Evolutionary conservation across 2,329 filamentous ascomycete species (phyloP).

Genomic region (Colletotrichum liaoningense): DNA sequence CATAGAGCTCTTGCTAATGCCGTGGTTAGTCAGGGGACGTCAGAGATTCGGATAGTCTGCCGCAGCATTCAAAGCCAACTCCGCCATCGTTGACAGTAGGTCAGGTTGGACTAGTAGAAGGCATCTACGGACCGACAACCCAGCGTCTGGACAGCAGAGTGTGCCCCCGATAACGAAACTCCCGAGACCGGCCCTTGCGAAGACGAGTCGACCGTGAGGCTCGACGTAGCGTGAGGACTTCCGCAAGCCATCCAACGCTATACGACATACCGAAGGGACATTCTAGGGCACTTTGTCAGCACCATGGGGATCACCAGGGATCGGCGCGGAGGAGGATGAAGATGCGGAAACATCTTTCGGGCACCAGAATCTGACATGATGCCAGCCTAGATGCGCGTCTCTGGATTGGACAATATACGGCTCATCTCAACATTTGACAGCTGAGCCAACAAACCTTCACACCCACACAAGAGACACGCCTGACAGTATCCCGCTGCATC

Average conservation of each 20-base stretch:
- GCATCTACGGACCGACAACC: background rate
- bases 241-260: background rate
- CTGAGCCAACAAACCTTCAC: background rate
- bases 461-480: background rate
- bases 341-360: background rate
- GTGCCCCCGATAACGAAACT: background rate
- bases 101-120: background rate
- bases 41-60: background rate
- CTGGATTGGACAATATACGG: background rate
- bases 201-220: background rate
- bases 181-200: background rate
- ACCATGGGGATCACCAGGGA: background rate
- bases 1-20: background rate
- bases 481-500: background rate
- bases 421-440: background rate
- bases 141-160: background rate
- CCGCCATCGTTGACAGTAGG: background rate
- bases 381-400: background rate
- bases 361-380: background rate
- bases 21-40: background rate
- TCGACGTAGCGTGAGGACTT: background rate
- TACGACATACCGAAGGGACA: background rate
- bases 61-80: background rate
- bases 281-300: background rate
- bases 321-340: background rate